Evolutionary conservation across 495 filamentous ascomycete species (phyloP).

Genomic region (Daldinia childiae): DNA sequence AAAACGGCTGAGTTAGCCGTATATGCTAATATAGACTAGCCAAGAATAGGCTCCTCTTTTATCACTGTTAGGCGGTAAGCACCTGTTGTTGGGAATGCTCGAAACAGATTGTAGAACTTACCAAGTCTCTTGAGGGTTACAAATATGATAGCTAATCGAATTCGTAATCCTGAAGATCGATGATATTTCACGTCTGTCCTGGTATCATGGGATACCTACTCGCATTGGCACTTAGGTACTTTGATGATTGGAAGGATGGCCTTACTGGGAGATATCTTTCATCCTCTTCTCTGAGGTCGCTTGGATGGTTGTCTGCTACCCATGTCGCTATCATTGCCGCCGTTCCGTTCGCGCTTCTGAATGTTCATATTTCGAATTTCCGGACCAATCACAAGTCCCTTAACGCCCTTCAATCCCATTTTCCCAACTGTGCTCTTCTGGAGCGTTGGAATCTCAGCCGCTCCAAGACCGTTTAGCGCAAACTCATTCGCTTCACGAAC

Average conservation of each 20-base stretch:
- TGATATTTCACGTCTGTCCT: not conserved
- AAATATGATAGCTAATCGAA: not conserved
- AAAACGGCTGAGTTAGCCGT: not conserved
- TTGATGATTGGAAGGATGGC: not conserved
- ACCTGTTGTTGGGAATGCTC: not conserved
- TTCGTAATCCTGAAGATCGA: not conserved
- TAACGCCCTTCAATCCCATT: conserved; percentile 62
- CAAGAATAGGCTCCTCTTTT: not conserved
- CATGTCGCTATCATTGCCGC: not conserved
- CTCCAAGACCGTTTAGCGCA: conserved; percentile 54
- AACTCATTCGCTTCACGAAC: conserved; percentile 58
- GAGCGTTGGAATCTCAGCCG: conserved; percentile 56
- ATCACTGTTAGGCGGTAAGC: not conserved
- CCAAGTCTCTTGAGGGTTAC: not conserved
- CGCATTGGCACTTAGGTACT: not conserved
- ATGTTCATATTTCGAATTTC: not conserved
- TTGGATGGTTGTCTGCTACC: not conserved
- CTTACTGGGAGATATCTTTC: not conserved
- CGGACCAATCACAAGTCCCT: conserved; percentile 45
- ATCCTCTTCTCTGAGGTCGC: not conserved
- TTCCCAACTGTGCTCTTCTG: conserved; percentile 58
- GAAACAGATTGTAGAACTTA: not conserved
- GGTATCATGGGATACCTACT: not conserved
- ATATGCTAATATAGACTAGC: not conserved
- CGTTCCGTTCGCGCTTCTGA: not conserved